Evolutionary conservation across 345 rosid genomes (phyloP).

Genomic region (Linum tenue): DNA sequence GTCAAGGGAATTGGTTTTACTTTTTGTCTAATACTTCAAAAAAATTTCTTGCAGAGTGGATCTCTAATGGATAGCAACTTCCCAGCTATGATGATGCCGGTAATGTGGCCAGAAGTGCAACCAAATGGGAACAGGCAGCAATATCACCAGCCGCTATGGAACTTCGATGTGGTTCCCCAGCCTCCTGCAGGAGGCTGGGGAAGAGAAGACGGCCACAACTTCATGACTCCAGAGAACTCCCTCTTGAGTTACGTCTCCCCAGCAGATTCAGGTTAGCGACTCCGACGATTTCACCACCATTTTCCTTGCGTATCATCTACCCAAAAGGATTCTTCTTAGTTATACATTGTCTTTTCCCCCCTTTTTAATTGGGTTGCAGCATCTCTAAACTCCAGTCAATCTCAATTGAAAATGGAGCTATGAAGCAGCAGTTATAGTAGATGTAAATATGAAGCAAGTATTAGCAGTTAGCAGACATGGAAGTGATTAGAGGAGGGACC

Average conservation of each 20-base stretch:
- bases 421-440: neutral
- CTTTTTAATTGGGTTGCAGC: slow-evolving; percentile 32
- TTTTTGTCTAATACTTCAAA: slow-evolving; percentile 5
- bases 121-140: slow-evolving; percentile 48
- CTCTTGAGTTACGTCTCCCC: slow-evolving; percentile 55
- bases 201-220: slow-evolving; percentile 42
- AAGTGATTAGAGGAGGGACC: too few species aligned
- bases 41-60: slow-evolving; percentile 37
- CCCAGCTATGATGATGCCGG: slow-evolving; percentile 47
- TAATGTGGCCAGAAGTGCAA: slow-evolving; percentile 59
- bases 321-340: neutral
- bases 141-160: slow-evolving; percentile 53
- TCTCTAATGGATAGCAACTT: slow-evolving; percentile 56
- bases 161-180: slow-evolving; percentile 45
- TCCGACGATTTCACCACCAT: neutral
- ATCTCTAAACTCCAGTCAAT: slow-evolving; percentile 46
- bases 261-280: slow-evolving; percentile 47
- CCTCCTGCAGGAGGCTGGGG: slow-evolving; percentile 37
- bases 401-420: slow-evolving; percentile 51
- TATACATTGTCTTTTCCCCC: slow-evolving; percentile 11
- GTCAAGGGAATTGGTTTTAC: neutral
- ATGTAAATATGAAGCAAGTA: neutral
- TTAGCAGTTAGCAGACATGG: too few species aligned
- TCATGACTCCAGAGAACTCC: slow-evolving; percentile 46
- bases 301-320: neutral